A percentile compares a stretch with the other conserved stretches of the same genome.
Conservation (phyloP, 176 grass and related monocot genomes). For the Miscanthus lutarioriparius region DNA sequence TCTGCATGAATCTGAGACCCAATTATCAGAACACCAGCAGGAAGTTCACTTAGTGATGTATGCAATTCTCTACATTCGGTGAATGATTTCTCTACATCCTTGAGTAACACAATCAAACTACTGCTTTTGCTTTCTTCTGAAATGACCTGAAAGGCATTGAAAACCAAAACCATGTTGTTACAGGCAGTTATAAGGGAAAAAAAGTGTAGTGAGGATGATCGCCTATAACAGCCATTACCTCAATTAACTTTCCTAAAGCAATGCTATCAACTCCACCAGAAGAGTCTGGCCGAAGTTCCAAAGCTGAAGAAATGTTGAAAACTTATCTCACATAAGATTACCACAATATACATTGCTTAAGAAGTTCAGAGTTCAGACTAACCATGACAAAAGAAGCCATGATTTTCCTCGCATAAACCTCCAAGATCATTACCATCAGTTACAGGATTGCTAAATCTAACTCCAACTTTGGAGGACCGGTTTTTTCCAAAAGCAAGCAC, state of each 20-base stretch:
- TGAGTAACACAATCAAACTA: constrained; percentile 74
- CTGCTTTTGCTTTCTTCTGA: constrained; percentile 39
- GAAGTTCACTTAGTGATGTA: constrained; percentile 51
- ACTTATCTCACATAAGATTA: not conserved
- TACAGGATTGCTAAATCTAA: constrained; percentile 73
- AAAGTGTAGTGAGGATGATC: not conserved
- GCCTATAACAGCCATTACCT: constrained; percentile 44
- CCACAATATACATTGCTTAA: not conserved
- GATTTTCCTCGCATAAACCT: constrained; percentile 70
- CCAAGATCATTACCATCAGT: constrained; percentile 74
- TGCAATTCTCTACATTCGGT: constrained; percentile 45
- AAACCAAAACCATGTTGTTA: not conserved
- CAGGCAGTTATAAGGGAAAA: not conserved
- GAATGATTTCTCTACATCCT: constrained; percentile 63
- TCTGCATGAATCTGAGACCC: constrained; percentile 59
- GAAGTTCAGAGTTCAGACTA: constrained; percentile 37
- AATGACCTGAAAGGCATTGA: constrained; percentile 55
- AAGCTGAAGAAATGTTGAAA: constrained; percentile 41
- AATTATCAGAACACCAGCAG: constrained; percentile 79
- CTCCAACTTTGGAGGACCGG: constrained; percentile 63
- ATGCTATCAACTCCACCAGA: constrained; percentile 42
- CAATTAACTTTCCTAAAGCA: constrained; percentile 58
- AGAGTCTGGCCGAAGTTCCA: constrained; percentile 41
- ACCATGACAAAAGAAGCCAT: constrained; percentile 77
- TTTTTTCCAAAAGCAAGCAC: constrained; percentile 70